Conservation (phyloP, 208 protist genomes). For the Herpetomonas muscarum region DNA sequence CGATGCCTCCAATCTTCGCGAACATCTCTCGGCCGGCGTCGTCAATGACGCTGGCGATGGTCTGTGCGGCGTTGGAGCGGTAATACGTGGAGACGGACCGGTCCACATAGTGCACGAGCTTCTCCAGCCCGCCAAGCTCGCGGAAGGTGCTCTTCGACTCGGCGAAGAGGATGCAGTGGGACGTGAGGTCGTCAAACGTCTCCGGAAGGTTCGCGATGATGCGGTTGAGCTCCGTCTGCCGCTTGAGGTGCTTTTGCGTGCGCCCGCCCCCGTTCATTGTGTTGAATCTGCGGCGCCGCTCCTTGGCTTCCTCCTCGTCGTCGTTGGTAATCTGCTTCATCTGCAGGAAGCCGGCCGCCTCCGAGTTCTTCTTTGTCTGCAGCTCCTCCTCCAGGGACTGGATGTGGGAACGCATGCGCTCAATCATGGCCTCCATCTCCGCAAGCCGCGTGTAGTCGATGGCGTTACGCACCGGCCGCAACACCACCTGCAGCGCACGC, state of each 20-base stretch:
- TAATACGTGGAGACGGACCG: conserved; percentile 79
- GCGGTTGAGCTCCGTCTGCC: conserved; percentile 80
- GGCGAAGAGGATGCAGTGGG: conserved; percentile 86
- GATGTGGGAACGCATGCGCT: conserved; percentile 88
- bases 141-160: conserved; percentile 78
- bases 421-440: conserved; percentile 93
- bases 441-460: conserved; percentile 90
- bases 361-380: conserved; percentile 46
- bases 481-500: conserved; percentile 77
- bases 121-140: conserved; percentile 78
- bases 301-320: conserved; percentile 28
- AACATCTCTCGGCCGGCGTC: conserved; percentile 68
- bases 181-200: conserved; percentile 89
- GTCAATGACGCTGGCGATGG: conserved; percentile 85
- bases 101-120: conserved; percentile 80
- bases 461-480: conserved; percentile 85
- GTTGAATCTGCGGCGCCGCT: conserved; percentile 7
- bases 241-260: conserved; percentile 61
- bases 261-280: conserved; percentile 12
- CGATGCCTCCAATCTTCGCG: conserved; percentile 55
- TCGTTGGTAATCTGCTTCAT: conserved; percentile 57
- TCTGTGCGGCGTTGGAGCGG: conserved; percentile 82
- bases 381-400: conserved; percentile 74
- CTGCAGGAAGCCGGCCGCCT: conserved; percentile 75
- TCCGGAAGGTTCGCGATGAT: conserved; percentile 89